phyloP scores from a whole-genome alignment of 768 basidiomycete genomes.

The Trametes villosa region DNA sequence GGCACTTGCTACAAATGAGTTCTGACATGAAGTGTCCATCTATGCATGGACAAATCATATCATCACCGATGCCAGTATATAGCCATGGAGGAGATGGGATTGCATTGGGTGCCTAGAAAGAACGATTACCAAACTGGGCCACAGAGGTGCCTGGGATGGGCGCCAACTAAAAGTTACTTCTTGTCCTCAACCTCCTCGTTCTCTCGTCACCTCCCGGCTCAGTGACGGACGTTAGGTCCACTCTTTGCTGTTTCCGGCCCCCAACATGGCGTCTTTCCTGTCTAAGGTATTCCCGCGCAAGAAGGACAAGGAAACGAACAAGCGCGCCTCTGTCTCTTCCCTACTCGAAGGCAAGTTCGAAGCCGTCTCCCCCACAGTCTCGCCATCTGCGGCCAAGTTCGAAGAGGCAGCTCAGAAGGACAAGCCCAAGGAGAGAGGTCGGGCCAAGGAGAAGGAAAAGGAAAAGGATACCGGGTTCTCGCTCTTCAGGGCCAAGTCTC shows the following conservation, averaged over 20 bases:
- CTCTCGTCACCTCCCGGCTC: neutral
- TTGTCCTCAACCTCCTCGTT: conserved; percentile 8
- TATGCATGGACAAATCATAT: neutral
- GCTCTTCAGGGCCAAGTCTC: conserved; percentile 55
- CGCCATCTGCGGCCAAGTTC: conserved; percentile 39
- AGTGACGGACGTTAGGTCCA: conserved; percentile 26
- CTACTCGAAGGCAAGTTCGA: conserved; percentile 79
- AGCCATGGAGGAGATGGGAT: neutral
- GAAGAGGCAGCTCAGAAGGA: conserved; percentile 38
- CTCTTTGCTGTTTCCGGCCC: neutral
- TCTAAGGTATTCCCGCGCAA: conserved; percentile 80
- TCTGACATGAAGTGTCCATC: neutral
- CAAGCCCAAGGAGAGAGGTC: conserved; percentile 35
- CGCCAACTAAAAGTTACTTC: neutral
- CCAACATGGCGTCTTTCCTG: conserved; percentile 64
- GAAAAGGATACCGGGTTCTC: conserved; percentile 50
- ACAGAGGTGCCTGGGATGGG: neutral
- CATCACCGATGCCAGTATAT: neutral
- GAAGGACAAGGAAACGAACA: conserved; percentile 55
- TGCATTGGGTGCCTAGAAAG: neutral
- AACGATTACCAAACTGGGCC: neutral
- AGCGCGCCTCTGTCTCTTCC: conserved; percentile 44
- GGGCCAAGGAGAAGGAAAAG: conserved; percentile 43
- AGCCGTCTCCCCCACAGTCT: conserved; percentile 56
- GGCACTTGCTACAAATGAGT: neutral